A percentile compares a stretch with the other conserved stretches of the same genome.
These are phyloP conservation scores for Lichtheimia ornata DNA, from an alignment of 371 early-diverging fungal genomes.

Conservation along the genomic window DNA sequence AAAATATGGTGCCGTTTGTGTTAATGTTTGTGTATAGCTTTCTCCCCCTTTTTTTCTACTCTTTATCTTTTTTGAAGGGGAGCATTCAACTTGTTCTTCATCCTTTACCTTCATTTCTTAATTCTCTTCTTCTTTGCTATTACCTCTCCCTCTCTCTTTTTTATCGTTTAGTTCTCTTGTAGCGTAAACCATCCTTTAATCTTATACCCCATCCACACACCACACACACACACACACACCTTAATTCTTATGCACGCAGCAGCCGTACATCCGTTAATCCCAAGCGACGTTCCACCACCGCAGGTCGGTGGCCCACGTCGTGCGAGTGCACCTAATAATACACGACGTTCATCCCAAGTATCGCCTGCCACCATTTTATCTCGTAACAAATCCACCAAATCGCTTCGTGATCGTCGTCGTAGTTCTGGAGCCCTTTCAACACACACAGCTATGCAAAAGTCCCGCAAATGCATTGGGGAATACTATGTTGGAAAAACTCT, in stretches of 20 bases:
- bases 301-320: conserved; percentile 18
- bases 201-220: conserved; percentile 4
- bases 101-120: conserved; percentile 9
- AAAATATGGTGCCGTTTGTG: not conserved
- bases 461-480: conserved; percentile 50
- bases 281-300: conserved; percentile 10
- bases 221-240: conserved; percentile 1
- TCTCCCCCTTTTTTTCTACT: conserved; percentile 6
- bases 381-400: conserved; percentile 30
- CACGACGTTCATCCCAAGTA: conserved; percentile 35
- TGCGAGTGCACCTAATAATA: conserved; percentile 21
- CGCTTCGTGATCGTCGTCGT: conserved; percentile 38
- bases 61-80: not conserved
- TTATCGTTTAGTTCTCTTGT: conserved; percentile 9
- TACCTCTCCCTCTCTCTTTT: conserved; percentile 16
- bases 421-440: conserved; percentile 46
- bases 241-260: conserved; percentile 10
- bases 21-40: not conserved
- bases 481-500: conserved; percentile 53
- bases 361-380: conserved; percentile 20
- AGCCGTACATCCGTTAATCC: conserved; percentile 10
- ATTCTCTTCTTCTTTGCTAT: conserved; percentile 13
- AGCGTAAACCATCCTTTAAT: not conserved
- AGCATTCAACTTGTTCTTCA: conserved; percentile 4
- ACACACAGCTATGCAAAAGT: conserved; percentile 32